A percentile compares a stretch with the other conserved stretches of the same genome.
Evolutionary conservation across 108 stramenopile species (phyloP).

Genomic region (Skeletonema grethae): DNA sequence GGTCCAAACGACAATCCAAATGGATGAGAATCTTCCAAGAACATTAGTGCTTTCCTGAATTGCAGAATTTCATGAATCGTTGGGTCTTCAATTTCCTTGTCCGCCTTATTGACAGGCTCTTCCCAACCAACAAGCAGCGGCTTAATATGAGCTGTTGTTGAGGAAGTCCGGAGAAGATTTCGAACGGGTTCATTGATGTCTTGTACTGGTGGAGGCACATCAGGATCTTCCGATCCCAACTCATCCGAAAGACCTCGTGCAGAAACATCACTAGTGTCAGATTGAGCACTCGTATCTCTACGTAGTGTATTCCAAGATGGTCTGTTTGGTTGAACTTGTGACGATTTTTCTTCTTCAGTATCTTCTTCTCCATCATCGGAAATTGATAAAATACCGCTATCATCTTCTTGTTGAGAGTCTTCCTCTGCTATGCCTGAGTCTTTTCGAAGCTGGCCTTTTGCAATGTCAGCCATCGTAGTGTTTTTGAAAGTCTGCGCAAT

Average conservation of each 20-base stretch:
- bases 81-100: slow-evolving; percentile 51
- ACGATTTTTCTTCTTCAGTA: neutral
- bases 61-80: slow-evolving; percentile 64
- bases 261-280: slow-evolving; percentile 10
- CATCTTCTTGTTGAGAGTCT: neutral
- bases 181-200: slow-evolving; percentile 36
- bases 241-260: neutral
- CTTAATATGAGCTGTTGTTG: slow-evolving; percentile 47
- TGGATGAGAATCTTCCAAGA: slow-evolving; percentile 65
- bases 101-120: slow-evolving; percentile 68
- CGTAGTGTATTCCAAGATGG: slow-evolving; percentile 38
- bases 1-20: slow-evolving; percentile 70
- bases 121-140: slow-evolving; percentile 73
- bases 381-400: neutral
- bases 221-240: neutral
- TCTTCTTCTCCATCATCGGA: slow-evolving; percentile 9
- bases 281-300: slow-evolving; percentile 5
- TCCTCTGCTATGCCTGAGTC: neutral
- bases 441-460: slow-evolving; percentile 1
- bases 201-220: slow-evolving; percentile 12
- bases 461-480: slow-evolving; percentile 39
- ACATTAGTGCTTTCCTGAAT: slow-evolving; percentile 66
- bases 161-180: slow-evolving; percentile 21
- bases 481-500: slow-evolving; percentile 14
- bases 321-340: neutral